Evolutionary conservation across 2,329 filamentous ascomycete species (phyloP), one percentile per base, ranked within the genome.

Genomic region (Penicillium sp.): DNA sequence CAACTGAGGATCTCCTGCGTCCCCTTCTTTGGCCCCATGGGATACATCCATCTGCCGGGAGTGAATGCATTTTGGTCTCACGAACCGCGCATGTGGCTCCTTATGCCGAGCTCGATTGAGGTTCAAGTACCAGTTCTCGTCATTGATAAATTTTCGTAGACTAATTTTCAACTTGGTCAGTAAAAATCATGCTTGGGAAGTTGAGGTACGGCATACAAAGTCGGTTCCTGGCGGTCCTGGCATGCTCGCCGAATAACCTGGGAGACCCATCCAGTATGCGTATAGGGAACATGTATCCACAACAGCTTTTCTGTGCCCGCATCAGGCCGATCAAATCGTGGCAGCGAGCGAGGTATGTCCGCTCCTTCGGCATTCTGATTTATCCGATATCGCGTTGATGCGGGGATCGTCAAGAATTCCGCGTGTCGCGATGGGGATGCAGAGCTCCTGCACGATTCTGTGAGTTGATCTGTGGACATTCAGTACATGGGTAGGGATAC

Each of bases 71-170:
- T 69, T 66, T 3, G 76, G 73, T 11, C 70, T 68, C 11, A 79
- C 75, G 59, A 73, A 78, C 13, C 76, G 74, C 19, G 75, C 76
- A 65, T 78, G 76, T 6, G 76, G 75, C 46, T 76, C 73, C n/a
- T 74, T 63, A 66, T 79, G 76, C 11, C 76, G 72, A 46, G 75
- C 73, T 58, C 68, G 68, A 30, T 74, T 74, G 19, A 78, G 70
- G 19, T 76, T 74, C 6, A 68, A 66, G 57, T 69, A 75, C 76
- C 76, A 78, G 55, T 76, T 72, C 13, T 76, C 68, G 22, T 75
- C 65, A 37, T 73, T 73, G 25, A 77, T 67, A 19, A 76, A 71
- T 26, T 70, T 71, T 4, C 65, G 64, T n/a, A 74, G 76, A 40
- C 80, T 82, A 76, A 53, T 76, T 11, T 3, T 7, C 25, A 73